Evolutionary conservation across 805 yeast genomes (phyloP), one percentile per base, ranked within the genome.

Genomic region (Yarrowia sp.): DNA sequence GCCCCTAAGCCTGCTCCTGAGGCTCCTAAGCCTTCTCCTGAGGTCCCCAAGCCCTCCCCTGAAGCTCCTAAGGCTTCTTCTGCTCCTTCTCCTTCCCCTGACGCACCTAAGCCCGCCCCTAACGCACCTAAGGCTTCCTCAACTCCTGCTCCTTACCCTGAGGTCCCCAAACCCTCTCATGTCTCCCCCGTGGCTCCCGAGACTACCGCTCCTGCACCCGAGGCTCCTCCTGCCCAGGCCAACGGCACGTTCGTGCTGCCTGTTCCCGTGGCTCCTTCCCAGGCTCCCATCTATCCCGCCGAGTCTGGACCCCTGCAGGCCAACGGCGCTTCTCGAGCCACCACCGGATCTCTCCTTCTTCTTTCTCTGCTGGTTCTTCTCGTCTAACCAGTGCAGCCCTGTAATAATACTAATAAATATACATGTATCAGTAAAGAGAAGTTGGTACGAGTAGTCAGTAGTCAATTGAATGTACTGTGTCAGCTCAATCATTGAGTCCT

Each of bases 301-400:
- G 49, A 45, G 49, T 45, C 49, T 45, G 26, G 11, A 19, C 53
- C 55, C 8, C 22, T 1, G 22, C 56, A 36, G 56, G 56, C 56
- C 56, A 52, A 52, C 56, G 2, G n/a, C 11, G 56, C 40, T 12
- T 16, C 56, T 12, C 41, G 42, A n/a, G 26, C 16, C 41, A 52
- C 56, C 42, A 36, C 56, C 32, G 32, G 42, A 1, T 52, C 56
- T 36, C 56, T 52, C 11, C 26, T 35, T 32, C 41, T 52, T 36
- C 42, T 52, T 52, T 52, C 56, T 16, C 56, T 52, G 56, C 41
- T 52, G 5, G 56, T 42, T 42, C 42, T 52, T 16, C 12, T 52
- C 42, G 56, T 42, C 10, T 52, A 52, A 52, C 8, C 32, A 26
- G 32, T 26, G 32, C 46, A 42, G 46, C 46, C 16, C n/a, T n/a